Evolutionary conservation across 306 rosid genomes (phyloP).

Genomic region (Sechiopsis laciniata): DNA sequence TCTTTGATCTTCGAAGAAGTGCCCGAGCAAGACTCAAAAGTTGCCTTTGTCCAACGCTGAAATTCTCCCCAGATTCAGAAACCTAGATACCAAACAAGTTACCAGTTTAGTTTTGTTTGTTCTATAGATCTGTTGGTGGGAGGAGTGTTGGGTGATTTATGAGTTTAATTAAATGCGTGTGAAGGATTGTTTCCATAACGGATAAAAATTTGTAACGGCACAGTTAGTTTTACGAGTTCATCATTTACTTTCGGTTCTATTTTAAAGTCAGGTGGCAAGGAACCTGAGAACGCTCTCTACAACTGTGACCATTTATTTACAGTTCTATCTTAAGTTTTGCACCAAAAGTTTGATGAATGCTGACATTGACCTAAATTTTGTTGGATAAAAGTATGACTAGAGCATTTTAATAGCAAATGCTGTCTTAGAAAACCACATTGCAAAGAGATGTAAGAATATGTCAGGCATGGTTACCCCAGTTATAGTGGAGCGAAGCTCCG

Average conservation of each 20-base stretch:
- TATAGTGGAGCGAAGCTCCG: no score
- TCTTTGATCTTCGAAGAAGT: conserved; percentile 71
- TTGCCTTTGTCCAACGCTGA: conserved; percentile 93
- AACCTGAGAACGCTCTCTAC: neutral
- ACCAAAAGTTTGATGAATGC: neutral
- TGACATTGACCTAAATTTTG: neutral
- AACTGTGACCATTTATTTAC: neutral
- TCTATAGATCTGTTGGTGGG: neutral
- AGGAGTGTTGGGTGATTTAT: neutral
- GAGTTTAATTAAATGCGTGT: neutral
- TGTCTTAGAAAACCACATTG: neutral
- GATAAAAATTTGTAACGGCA: no score
- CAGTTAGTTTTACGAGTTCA: no score
- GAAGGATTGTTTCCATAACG: no score
- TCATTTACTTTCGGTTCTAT: neutral
- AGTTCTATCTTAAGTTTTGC: neutral
- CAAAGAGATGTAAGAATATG: no score
- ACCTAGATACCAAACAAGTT: conserved; percentile 42
- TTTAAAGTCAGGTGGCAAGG: conserved; percentile 3
- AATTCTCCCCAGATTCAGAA: conserved; percentile 86
- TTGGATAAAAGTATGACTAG: neutral
- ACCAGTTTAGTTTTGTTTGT: neutral
- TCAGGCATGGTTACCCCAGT: no score
- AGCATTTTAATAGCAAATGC: neutral
- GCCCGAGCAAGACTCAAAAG: conserved; percentile 87